Evolutionary conservation across 208 protist species (phyloP), one percentile per base, ranked within the genome.

Genomic region (Vickermania ingenoplastis): DNA sequence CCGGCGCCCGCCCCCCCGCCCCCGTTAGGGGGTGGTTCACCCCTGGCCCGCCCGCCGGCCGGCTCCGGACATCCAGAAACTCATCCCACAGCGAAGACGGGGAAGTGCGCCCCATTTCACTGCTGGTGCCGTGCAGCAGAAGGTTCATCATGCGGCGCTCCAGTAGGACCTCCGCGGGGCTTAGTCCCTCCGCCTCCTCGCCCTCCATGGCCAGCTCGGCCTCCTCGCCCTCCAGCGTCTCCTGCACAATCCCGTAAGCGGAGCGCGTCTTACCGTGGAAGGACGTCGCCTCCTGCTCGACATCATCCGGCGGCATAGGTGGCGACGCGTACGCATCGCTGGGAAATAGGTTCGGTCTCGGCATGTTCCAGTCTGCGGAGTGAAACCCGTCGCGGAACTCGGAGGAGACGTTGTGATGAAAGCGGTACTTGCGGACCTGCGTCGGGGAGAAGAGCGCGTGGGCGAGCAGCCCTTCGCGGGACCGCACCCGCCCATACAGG

Each of bases 391-490:
- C 65, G 22, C 56, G 57, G 36, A 59, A 61, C 48, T 66, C 53
- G 31, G 64, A 54, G 1, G 71, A 68, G 4, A 78, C 73, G 53
- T 75, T 79, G 5, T 59, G 59, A 58, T 78, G 71, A 14, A 82
- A 49, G n/a, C 65, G 69, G 53, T 82, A 82, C 68, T 82, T 82
- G 53, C 63, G 59, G 5, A 60, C 58, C 63, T 82, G 76, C 1
- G 26, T 7, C 13, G 56, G 53, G 25, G 71, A 67, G 54, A 82
- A 82, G 0, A 77, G 28, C 54, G 67, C 69, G 22, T 67, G 65
- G 11, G 62, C 61, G 0, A 78, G 59, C 13, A 50, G 54, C 29
- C 59, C 57, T 45, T 77, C 53, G 3, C 59, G 30, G 11, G 27
- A 36, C 2, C 76, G 66, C 7, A 78, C 26, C 1, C 31, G 36